Evolutionary conservation across 1,139 yeast species (phyloP).

Genomic region (Hanseniaspora uvarum): DNA sequence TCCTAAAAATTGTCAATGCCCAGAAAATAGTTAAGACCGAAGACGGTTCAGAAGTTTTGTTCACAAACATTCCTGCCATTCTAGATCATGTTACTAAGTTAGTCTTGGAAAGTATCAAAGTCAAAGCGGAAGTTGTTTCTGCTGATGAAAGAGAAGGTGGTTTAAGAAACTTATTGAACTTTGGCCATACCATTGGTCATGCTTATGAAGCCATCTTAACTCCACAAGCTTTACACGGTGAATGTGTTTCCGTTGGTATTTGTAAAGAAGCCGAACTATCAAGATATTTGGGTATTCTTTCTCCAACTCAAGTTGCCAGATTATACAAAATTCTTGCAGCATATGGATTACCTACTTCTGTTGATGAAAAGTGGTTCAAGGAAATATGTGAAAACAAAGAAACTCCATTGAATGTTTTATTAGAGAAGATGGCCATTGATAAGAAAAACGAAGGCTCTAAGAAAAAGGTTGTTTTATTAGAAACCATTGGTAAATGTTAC

Average conservation of each 20-base stretch:
- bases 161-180: constrained; percentile 78
- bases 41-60: constrained; percentile 28
- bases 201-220: constrained; percentile 95
- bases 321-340: constrained; percentile 71
- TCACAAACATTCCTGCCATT: constrained; percentile 54
- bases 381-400: constrained; percentile 58
- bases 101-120: constrained; percentile 76
- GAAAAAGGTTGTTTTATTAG: constrained; percentile 76
- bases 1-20: constrained; percentile 39
- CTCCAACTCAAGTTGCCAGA: constrained; percentile 92
- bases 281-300: constrained; percentile 74
- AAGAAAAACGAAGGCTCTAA: constrained; percentile 90
- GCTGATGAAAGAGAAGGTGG: constrained; percentile 95
- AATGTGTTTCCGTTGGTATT: constrained; percentile 93
- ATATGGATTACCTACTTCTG: constrained; percentile 73
- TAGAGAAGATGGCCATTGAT: constrained; percentile 86
- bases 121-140: constrained; percentile 89
- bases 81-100: constrained; percentile 64
- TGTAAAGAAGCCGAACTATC: constrained; percentile 89
- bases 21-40: constrained; percentile 33
- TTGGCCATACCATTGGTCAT: constrained; percentile 97
- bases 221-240: constrained; percentile 95
- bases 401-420: constrained; percentile 60
- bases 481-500: constrained; percentile 76
- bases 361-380: constrained; percentile 62